Conservation (phyloP, 2,329 filamentous ascomycete species). For the Zopfia rhizophila region DNA sequence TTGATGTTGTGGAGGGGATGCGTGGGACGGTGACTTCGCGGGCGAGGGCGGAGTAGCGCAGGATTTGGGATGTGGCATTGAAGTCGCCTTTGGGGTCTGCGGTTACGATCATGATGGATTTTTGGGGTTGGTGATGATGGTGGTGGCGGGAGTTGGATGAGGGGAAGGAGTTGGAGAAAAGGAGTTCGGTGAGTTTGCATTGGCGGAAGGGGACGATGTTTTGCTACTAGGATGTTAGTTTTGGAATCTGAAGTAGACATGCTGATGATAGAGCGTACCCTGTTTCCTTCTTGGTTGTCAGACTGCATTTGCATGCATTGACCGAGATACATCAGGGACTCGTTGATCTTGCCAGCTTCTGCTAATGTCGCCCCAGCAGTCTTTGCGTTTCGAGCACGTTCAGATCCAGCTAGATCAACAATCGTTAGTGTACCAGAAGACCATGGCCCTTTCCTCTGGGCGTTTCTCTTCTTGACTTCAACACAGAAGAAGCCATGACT, state of each 20-base stretch:
- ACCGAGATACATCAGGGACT: constrained; percentile 96
- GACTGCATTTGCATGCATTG: constrained; percentile 97
- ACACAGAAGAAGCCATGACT: constrained; percentile 97
- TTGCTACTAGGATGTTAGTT: constrained; percentile 31
- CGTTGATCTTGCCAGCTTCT: constrained; percentile 98
- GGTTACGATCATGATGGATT: constrained; percentile 94
- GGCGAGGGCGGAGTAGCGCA: constrained; percentile 92
- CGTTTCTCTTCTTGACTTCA: constrained; percentile 85
- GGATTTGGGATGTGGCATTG: constrained; percentile 95
- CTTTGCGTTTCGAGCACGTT: constrained; percentile 91
- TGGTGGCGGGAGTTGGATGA: constrained; percentile 57
- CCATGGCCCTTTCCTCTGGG: constrained; percentile 71
- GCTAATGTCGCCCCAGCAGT: constrained; percentile 91
- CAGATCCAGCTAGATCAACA: constrained; percentile 93
- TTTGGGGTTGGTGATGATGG: constrained; percentile 71
- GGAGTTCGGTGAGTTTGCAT: constrained; percentile 64
- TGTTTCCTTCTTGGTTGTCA: constrained; percentile 76
- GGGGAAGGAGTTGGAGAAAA: constrained; percentile 63
- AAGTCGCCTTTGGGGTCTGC: constrained; percentile 93
- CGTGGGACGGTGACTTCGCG: constrained; percentile 92
- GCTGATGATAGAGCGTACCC: constrained; percentile 62
- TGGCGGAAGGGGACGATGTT: constrained; percentile 77
- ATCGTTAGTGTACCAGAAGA: constrained; percentile 82
- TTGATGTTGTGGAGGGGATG: constrained; percentile 82
- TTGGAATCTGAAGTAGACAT: background rate